phyloP scores from a whole-genome alignment of 2,329 filamentous ascomycete species.

The Scleromitrula shiraiana region DNA sequence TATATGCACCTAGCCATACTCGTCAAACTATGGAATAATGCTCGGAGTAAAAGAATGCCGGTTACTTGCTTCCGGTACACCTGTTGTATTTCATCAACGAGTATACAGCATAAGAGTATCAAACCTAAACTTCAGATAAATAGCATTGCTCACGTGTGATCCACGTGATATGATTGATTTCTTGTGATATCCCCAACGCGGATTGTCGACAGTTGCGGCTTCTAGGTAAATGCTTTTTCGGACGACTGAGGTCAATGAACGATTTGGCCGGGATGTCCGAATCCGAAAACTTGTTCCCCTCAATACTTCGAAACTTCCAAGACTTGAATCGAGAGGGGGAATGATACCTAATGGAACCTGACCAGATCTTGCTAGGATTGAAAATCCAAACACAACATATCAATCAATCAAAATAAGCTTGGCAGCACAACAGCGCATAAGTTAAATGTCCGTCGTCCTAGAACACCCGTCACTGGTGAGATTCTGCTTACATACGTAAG shows the following conservation, averaged over 20 bases:
- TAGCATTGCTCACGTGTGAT: no score
- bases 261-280: no score
- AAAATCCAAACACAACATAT: constrained; percentile 4
- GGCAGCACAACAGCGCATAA: constrained; percentile 3
- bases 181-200: no score
- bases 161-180: no score
- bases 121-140: no score
- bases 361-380: background rate
- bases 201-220: no score
- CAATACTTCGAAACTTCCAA: constrained; percentile 7
- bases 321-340: background rate
- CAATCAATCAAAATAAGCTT: background rate
- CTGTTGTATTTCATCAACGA: background rate
- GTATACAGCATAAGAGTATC: no score
- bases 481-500: background rate
- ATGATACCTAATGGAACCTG: no score
- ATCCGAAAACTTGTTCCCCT: no score
- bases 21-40: constrained; percentile 6
- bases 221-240: no score
- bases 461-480: background rate
- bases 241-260: background rate
- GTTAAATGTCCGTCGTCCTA: background rate
- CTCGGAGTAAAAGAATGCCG: constrained; percentile 4
- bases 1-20: constrained; percentile 8
- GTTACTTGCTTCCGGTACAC: constrained; percentile 1